phyloP scores from a whole-genome alignment of 352 stramenopile species.

The Blastocystis sp. region DNA sequence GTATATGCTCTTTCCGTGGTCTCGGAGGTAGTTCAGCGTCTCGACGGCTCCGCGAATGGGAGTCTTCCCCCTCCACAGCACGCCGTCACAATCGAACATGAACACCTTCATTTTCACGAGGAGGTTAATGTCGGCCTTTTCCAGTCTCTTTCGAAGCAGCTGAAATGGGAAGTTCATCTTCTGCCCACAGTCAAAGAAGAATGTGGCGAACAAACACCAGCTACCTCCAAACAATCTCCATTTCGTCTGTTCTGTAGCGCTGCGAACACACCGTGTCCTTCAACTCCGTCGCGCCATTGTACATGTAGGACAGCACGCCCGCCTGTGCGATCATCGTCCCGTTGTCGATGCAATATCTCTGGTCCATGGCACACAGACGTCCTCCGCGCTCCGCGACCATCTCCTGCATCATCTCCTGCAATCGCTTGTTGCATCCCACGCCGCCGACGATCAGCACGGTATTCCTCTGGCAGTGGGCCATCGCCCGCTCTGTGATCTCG shows the following conservation, averaged over 20 bases:
- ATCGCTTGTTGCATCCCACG: conserved; percentile 89
- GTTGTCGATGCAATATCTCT: conserved; percentile 99
- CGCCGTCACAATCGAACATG: conserved; percentile 46
- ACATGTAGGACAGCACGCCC: conserved; percentile 92
- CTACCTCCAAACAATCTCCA: conserved; percentile 88
- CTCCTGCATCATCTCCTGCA: conserved; percentile 93
- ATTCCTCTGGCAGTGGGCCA: conserved; percentile 92
- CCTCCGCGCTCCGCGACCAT: conserved; percentile 92
- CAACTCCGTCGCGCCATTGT: conserved; percentile 83
- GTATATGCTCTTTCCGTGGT: conserved; percentile 33
- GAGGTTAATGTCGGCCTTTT: conserved; percentile 47
- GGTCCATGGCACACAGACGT: conserved; percentile 93
- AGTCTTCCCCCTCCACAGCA: conserved; percentile 10
- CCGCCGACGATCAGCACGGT: conserved; percentile 97
- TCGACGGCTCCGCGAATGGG: conserved; percentile 7
- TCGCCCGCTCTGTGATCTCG: conserved; percentile 98
- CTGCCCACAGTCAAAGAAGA: background rate
- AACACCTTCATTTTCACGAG: conserved; percentile 48
- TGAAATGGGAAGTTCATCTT: conserved; percentile 33
- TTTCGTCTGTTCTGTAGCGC: conserved; percentile 94
- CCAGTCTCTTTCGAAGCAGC: background rate
- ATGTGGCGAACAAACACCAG: background rate
- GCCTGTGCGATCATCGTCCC: conserved; percentile 99
- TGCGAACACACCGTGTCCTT: conserved; percentile 88
- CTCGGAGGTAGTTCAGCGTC: conserved; percentile 18